These are phyloP conservation scores for Globisporangium orthogonon DNA, from an alignment of 352 stramenopile genomes.

Conservation along the genomic window DNA sequence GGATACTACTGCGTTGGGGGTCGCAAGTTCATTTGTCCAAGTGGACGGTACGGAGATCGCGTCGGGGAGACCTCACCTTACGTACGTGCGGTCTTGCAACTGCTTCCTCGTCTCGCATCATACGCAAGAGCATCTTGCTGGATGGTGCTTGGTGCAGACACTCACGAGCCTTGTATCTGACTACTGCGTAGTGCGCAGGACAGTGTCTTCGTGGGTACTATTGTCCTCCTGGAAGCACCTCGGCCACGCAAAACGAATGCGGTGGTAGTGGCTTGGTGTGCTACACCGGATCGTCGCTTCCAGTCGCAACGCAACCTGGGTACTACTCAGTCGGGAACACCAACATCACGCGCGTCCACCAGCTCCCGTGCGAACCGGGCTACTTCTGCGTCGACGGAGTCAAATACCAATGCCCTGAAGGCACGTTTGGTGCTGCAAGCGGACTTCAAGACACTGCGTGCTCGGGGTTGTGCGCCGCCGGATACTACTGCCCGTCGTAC, in stretches of 20 bases:
- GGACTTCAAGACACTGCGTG: slow-evolving; percentile 37
- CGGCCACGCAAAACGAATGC: slow-evolving; percentile 33
- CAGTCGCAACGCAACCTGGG: slow-evolving; percentile 26
- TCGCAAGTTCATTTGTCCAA: slow-evolving; percentile 46
- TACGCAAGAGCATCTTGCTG: neutral
- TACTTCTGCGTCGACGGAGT: slow-evolving; percentile 69
- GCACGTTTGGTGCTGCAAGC: slow-evolving; percentile 51
- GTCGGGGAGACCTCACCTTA: slow-evolving; percentile 31
- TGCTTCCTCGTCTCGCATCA: too few relatives aligned
- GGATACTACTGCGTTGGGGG: slow-evolving; percentile 66
- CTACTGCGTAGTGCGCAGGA: slow-evolving; percentile 34
- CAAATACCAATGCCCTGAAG: slow-evolving; percentile 64
- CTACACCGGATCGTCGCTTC: slow-evolving; percentile 31
- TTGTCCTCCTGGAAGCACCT: slow-evolving; percentile 46
- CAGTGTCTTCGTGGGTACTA: slow-evolving; percentile 62
- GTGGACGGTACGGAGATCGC: slow-evolving; percentile 44
- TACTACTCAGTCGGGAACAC: slow-evolving; percentile 67
- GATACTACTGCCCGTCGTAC: slow-evolving; percentile 71
- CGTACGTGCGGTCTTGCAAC: neutral
- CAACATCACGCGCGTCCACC: slow-evolving; percentile 53
- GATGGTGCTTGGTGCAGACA: neutral
- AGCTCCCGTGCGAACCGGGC: slow-evolving; percentile 58
- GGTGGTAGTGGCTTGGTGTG: slow-evolving; percentile 40
- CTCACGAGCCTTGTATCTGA: neutral
- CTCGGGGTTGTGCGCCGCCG: slow-evolving; percentile 49